A percentile compares a stretch with the other conserved stretches of the same genome.
phyloP scores from a whole-genome alignment of 2,329 filamentous ascomycete species.

The Aureobasidium sp. region DNA sequence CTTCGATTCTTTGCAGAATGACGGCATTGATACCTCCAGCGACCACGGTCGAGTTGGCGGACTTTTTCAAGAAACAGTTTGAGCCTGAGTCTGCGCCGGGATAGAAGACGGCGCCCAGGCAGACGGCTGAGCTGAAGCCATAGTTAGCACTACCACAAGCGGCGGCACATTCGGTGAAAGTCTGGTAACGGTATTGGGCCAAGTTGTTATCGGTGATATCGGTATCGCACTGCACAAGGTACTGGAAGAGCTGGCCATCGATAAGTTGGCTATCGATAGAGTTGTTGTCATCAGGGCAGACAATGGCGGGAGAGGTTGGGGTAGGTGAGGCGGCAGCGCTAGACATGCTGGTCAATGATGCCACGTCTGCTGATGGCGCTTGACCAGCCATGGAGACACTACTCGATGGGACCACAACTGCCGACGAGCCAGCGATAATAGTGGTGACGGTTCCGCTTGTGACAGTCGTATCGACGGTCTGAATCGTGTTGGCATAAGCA shows the following conservation, averaged over 20 bases:
- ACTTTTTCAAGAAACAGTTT: conserved; percentile 26
- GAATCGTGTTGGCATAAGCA: conserved; percentile 16
- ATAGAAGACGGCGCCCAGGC: conserved; percentile 24
- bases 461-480: conserved; percentile 15
- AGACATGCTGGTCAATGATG: conserved; percentile 8
- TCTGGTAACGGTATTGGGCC: conserved; percentile 19
- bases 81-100: conserved; percentile 15
- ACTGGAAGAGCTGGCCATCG: conserved; percentile 24
- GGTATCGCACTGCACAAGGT: conserved; percentile 25
- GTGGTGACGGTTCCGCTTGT: conserved; percentile 12
- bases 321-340: conserved; percentile 12
- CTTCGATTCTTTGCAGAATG: conserved; percentile 21
- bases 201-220: conserved; percentile 22
- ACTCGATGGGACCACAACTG: not conserved
- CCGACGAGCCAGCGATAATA: not conserved
- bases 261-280: conserved; percentile 24
- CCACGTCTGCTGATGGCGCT: conserved; percentile 1
- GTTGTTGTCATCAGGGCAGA: conserved; percentile 25
- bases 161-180: conserved; percentile 24
- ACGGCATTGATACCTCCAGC: conserved; percentile 22
- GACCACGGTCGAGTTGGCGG: conserved; percentile 18
- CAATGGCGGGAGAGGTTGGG: conserved; percentile 22
- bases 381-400: not conserved
- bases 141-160: conserved; percentile 25
- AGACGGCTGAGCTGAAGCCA: conserved; percentile 21